phyloP scores from a whole-genome alignment of 106 monocot genomes.

The Phalaenopsis equestris region DNA sequence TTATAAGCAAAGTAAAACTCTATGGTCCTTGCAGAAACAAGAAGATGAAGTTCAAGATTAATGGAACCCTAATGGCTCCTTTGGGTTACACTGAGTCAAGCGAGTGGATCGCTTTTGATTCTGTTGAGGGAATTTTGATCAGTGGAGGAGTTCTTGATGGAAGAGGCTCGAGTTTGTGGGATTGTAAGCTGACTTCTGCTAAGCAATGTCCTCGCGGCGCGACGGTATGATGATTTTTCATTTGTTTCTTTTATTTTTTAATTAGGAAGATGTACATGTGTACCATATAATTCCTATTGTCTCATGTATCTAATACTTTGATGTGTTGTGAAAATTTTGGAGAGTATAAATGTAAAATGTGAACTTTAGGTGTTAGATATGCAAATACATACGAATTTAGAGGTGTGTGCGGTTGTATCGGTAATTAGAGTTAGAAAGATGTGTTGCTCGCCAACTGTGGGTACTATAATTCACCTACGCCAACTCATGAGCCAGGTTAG shows the following conservation, averaged over 20 bases:
- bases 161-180: conserved; percentile 44
- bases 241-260: background rate
- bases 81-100: background rate
- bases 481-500: too few relatives aligned
- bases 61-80: conserved; percentile 40
- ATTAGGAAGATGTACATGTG: background rate
- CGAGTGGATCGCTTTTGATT: conserved; percentile 47
- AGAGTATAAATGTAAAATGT: too few relatives aligned
- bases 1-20: conserved; percentile 20
- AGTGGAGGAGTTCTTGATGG: conserved; percentile 55
- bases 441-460: too few relatives aligned
- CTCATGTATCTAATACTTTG: too few relatives aligned
- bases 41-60: conserved; percentile 29
- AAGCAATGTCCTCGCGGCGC: conserved; percentile 33
- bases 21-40: conserved; percentile 41
- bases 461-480: too few relatives aligned
- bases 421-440: too few relatives aligned
- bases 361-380: too few relatives aligned
- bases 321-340: too few relatives aligned
- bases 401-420: too few relatives aligned
- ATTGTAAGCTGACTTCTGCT: conserved; percentile 31
- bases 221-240: conserved; percentile 16
- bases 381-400: too few relatives aligned
- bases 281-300: too few relatives aligned
- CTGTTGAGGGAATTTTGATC: conserved; percentile 37